Base-by-base conservation (phyloP, 257 asterid genomes). In the Lycium ferocissimum region DNA sequence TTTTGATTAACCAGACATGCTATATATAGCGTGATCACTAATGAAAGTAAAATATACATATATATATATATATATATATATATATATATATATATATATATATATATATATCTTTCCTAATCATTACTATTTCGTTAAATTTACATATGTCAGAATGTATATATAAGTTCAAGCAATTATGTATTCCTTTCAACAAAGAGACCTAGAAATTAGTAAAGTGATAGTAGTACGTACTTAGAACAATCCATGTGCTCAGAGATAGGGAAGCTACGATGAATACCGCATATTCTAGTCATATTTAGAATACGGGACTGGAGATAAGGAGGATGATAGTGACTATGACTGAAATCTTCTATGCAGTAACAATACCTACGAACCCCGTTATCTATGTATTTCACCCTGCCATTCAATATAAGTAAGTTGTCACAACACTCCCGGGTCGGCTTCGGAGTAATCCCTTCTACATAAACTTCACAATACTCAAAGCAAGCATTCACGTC, bases 171-270 rank as follows among this genome's bases (percentile, higher is more conserved):
- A 26, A 26, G 33, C 33, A 26, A 26, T 26, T 26, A 26, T 26
- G 33, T 26, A 26, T 26, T 26, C 33, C 33, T 26, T 26, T 26
- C 33, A 26, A 26, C 33, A 26, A 26, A 40, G 45, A 40, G 4
- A 40, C 6, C 6, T 17, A 33, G 15, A 35, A 12, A 80, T n/a
- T 18, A n/a, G 33, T 61, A 70, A 40, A n/a, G 18, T 37, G 38
- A 72, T 10, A 7, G 58, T n/a, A 43, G 58, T n/a, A 43, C 53
- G 33, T 33, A 83, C 88, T 47, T 76, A 14, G 79, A 73, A 57
- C 86, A 86, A 51, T 86, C 86, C 86, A 82, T 82, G 17, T 75
- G 83, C 10, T 86, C 86, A 22, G 88, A 86, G 53, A 86, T 86
- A 26, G 88, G 88, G 18, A 86, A 86, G 61, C 83, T 83, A 13